These are phyloP conservation scores for Boletales sp. DNA, from an alignment of 768 basidiomycete genomes.

Conservation along the genomic window DNA sequence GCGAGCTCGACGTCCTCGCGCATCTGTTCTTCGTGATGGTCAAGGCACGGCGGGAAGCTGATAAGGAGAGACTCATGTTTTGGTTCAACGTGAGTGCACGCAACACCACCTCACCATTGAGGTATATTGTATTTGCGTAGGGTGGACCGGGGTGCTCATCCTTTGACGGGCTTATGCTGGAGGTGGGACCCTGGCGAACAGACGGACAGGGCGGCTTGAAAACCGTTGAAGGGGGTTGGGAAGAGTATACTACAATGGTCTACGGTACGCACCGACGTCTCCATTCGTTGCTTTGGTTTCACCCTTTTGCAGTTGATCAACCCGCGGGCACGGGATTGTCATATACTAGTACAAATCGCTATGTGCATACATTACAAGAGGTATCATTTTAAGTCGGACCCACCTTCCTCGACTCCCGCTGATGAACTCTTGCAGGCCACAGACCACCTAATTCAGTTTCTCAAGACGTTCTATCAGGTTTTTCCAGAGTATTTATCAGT, in stretches of 20 bases:
- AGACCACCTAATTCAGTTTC: constrained; percentile 75
- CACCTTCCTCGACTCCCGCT: background rate
- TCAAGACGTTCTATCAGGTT: constrained; percentile 82
- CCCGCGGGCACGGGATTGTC: constrained; percentile 96
- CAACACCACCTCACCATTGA: background rate
- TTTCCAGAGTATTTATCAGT: constrained; percentile 84
- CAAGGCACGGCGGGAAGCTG: constrained; percentile 83
- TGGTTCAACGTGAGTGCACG: constrained; percentile 85
- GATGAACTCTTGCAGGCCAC: constrained; percentile 50
- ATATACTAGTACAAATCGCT: constrained; percentile 81
- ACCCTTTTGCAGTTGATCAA: constrained; percentile 74
- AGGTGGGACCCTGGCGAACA: constrained; percentile 89
- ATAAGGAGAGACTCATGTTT: constrained; percentile 85
- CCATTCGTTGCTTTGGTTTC: constrained; percentile 7
- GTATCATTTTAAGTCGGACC: constrained; percentile 34
- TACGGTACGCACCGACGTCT: constrained; percentile 60
- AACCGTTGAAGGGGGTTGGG: constrained; percentile 87
- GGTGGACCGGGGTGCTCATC: constrained; percentile 97
- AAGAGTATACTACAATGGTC: constrained; percentile 93
- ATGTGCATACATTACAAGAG: constrained; percentile 73
- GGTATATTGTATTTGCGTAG: constrained; percentile 34
- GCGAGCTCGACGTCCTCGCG: constrained; percentile 59
- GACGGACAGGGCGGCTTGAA: constrained; percentile 71
- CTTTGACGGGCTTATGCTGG: constrained; percentile 98
- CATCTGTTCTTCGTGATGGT: constrained; percentile 89